These are phyloP conservation scores for Trametes sp. DNA, from an alignment of 1,284 basidiomycete species.

Conservation along the genomic window DNA sequence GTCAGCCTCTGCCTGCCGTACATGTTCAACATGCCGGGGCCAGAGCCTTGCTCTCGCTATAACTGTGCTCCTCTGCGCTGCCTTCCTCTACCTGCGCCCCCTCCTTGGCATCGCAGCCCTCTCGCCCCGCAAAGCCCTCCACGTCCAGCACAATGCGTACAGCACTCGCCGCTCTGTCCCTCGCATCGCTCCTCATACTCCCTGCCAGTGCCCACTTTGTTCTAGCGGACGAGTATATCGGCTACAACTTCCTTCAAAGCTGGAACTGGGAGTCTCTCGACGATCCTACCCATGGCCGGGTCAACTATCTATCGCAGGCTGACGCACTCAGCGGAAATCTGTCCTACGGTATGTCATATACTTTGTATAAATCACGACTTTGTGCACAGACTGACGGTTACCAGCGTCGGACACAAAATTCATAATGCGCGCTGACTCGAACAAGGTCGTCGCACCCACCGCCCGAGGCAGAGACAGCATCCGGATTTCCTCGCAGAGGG, in stretches of 20 bases:
- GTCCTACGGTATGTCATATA: constrained; percentile 46
- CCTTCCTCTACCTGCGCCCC: constrained; percentile 39
- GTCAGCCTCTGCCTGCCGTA: constrained; percentile 23
- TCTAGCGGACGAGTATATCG: constrained; percentile 47
- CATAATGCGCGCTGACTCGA: constrained; percentile 58
- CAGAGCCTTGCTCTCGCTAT: constrained; percentile 4
- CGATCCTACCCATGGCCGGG: constrained; percentile 65
- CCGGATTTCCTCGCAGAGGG: constrained; percentile 53
- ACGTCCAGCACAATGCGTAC: constrained; percentile 39
- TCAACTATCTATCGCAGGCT: constrained; percentile 56
- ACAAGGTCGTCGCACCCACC: constrained; percentile 42
- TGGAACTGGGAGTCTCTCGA: constrained; percentile 56
- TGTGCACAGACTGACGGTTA: not conserved
- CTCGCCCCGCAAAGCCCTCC: constrained; percentile 33
- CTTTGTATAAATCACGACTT: too few relatives aligned
- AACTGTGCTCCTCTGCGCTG: constrained; percentile 38
- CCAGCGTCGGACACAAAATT: constrained; percentile 51
- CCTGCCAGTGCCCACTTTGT: constrained; percentile 38
- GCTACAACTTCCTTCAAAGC: constrained; percentile 51
- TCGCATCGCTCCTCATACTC: constrained; percentile 32
- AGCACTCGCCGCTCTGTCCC: constrained; percentile 30
- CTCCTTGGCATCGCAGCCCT: constrained; percentile 26
- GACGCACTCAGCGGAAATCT: constrained; percentile 50
- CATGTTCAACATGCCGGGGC: constrained; percentile 3
- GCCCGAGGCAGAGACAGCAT: constrained; percentile 59